Base-by-base conservation (phyloP, 2,329 filamentous ascomycete species). In the Fusarium gaditjirri region DNA sequence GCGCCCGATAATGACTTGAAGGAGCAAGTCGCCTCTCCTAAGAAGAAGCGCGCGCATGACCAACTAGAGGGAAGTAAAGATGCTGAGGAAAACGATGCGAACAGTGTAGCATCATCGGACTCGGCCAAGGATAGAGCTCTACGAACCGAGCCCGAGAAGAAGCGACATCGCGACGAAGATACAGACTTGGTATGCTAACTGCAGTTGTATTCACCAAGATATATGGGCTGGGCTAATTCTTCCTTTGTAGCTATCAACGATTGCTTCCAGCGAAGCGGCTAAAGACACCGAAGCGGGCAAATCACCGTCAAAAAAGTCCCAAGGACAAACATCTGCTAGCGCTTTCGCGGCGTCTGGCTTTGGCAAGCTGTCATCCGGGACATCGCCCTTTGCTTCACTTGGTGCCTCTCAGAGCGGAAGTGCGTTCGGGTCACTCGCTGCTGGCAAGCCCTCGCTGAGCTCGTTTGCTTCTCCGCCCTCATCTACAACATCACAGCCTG, bases 301-400 rank as follows among this genome's bases (percentile, higher is more conserved):
- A 50, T 73, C 77, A 23, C 59, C 73, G 27, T 55, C 68, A 41
- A 79, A 80, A 61, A 75, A 78, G 54, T 46, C 72, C 35, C 66
- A 75, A 72, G 66, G 72, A 39, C 78, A 80, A 56, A 87, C 89
- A 23, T 89, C 91, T 11, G 69, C 85, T 17, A 88, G 88, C 14
- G 89, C 91, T 10, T 94, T 94, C 79, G 89, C 89, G 27, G 86
- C 85, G 52, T 94, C 92, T 6, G 89, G 87, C 23, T 90, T 94
- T 77, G 88, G 91, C 57, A 89, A 91, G 57, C 88, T 94, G 61
- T 86, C 91, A 12, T 83, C 87, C 29, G 87, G 88, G 9, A 83
- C 87, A 31, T 94, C 92, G 8, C 90, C 90, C 1, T 93, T 93
- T 77, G 89, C 89, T 42, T 79, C 84, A 23, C 77, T 92, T 47